Evolutionary conservation across 1,284 basidiomycete species (phyloP), one percentile per base, ranked within the genome.

Genomic region (Phellinidium pouzarii): DNA sequence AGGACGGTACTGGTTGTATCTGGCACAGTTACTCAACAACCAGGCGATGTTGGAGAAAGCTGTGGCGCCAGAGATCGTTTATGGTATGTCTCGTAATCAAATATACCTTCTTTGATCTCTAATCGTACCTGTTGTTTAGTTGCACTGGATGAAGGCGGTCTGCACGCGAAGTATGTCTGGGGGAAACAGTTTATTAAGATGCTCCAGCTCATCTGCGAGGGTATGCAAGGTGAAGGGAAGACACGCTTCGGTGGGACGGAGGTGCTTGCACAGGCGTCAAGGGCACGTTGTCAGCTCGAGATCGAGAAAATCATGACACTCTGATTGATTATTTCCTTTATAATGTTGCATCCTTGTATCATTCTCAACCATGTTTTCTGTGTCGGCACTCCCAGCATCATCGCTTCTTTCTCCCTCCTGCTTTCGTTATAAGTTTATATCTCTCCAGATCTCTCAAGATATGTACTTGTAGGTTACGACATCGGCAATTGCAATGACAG

Each of bases 121-220:
- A 1, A 22, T 37, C 36, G 60, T 38, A 55, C 40, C 48, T 48
- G 42, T 11, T 12, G 14, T 47, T 52, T 66, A 80, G 85, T 79
- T 52, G 87, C 81, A 31, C 68, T 94, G 17, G 87, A 93, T 53
- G 84, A 89, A 17, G 73, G 82, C 48, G 90, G 88, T 0, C 64
- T 71, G 22, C 71, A 80, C 29, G 82, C 85, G 6, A 69, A 73
- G 51, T 65, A 71, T 23, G 68, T 85, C 4, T 94, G 82, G 77
- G 90, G 91, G 2, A 68, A 70, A 41, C 93, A 95, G 67, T 87
- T 88, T 73, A 68, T 79, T 52, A 94, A 94, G 65, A 65, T 93
- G 44, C 72, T 92, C 36, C 75, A 70, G 26, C 68, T 85, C 2
- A 67, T 93, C 9, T 80, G 85, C 59, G 74, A 81, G 48, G 80